phyloP scores from a whole-genome alignment of 495 filamentous ascomycete species.

The Aspergillus incahuasiensis region DNA sequence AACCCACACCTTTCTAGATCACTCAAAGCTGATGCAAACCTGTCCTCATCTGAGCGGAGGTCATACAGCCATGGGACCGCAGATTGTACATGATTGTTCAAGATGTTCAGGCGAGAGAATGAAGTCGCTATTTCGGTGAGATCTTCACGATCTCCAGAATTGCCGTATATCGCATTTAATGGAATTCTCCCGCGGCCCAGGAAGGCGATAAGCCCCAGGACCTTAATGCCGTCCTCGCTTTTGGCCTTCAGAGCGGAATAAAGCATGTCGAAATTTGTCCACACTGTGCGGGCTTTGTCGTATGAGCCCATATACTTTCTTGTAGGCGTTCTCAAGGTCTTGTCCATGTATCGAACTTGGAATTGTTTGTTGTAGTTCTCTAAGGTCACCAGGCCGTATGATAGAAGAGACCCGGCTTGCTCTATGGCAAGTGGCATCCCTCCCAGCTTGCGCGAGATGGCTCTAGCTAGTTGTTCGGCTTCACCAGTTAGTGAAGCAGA shows the following conservation, averaged over 20 bases:
- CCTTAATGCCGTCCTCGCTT: not conserved
- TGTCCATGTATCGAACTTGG: not conserved
- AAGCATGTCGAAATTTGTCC: conserved; percentile 6
- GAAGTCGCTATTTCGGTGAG: not conserved
- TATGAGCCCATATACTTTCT: not conserved
- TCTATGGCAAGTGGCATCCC: conserved; percentile 4
- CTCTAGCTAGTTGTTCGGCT: not conserved
- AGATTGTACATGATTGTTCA: no score
- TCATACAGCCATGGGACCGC: not conserved
- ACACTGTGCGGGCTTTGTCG: conserved; percentile 3
- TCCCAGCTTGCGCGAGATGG: conserved; percentile 2
- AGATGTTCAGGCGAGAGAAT: no score
- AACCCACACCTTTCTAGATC: not conserved
- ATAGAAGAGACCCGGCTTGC: conserved; percentile 1
- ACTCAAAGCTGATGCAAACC: not conserved
- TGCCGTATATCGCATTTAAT: not conserved
- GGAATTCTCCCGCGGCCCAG: not conserved
- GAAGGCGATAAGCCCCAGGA: not conserved
- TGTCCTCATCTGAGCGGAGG: not conserved
- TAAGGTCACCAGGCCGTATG: not conserved
- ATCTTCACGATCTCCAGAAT: not conserved
- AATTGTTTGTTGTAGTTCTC: not conserved
- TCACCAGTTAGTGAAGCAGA: not conserved
- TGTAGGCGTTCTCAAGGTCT: not conserved
- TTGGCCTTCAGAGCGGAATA: not conserved